Base-by-base conservation (phyloP, 768 basidiomycete genomes). In the Lyophyllum atratum region DNA sequence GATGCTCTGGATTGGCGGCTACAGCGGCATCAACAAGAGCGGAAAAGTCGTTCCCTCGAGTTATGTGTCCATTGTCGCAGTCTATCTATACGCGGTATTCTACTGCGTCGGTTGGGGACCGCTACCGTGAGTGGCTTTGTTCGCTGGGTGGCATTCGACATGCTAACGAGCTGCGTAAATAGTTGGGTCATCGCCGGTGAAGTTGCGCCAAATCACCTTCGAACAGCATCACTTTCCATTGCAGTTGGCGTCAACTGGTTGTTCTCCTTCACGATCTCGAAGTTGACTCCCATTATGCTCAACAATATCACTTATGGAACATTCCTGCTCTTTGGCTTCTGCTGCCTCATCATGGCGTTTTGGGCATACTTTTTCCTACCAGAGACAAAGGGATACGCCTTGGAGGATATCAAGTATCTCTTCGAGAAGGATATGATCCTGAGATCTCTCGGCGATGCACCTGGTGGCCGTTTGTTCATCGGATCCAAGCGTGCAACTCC, bases 1-100 rank as follows among this genome's bases (percentile, higher is more conserved):
- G 66, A 80, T 81, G 78, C 69, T 80, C n/a, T 81, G 76, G 76
- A 76, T 80, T 47, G 77, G 73, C 12, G 73, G 70, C 1, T 81
- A 75, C 63, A 69, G 66, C 39, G 74, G 64, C 11, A 58, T 79
- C 24, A 74, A 78, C 56, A 68, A 72, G 1, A 52, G 59, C 9
- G 58, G 55, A 2, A 65, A 55, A n/a, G 52, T 73, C 25, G 71
- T 72, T 21, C 71, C 74, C 21, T 71, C 76, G 8, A 72, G 75
- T 44, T 80, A 80, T 56, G 71, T 78, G 37, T 79, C 76, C 8
- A 74, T 80, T 56, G 57, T 76, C 49, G 75, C 77, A 6, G 74
- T 81, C 21, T 81, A 81, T 63, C 65, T 80, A 25, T 81, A 79
- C 61, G 79, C 75, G 1, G 71, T 78, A 26, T 80, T 78, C 61